phyloP scores from a whole-genome alignment of 352 stramenopile species.

The Globisporangium recalcitrans region DNA sequence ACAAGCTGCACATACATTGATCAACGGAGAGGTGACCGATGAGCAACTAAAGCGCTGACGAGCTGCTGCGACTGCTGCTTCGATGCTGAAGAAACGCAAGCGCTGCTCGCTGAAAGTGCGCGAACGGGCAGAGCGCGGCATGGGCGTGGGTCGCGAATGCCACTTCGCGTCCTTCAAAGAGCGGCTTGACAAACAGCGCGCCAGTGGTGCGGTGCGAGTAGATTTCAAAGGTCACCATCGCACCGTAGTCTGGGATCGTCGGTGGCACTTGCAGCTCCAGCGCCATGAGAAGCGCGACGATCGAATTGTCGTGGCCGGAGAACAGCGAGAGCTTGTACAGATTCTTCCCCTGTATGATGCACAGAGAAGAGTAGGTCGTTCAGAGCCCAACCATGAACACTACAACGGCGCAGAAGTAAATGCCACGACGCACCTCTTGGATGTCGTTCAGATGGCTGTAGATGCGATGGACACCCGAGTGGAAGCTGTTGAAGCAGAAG shows the following conservation, averaged over 20 bases:
- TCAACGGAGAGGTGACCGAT: no score
- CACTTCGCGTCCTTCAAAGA: constrained; percentile 49
- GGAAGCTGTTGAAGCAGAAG: constrained; percentile 62
- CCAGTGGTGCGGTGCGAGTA: constrained; percentile 35
- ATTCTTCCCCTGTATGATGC: constrained; percentile 12
- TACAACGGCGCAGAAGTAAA: constrained; percentile 1
- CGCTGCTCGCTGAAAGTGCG: constrained; percentile 44
- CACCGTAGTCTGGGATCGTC: constrained; percentile 61
- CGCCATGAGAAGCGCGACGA: constrained; percentile 63
- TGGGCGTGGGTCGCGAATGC: constrained; percentile 36
- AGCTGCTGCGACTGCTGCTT: constrained; percentile 5
- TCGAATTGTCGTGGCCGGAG: constrained; percentile 77
- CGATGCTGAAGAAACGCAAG: constrained; percentile 38
- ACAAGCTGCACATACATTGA: no score
- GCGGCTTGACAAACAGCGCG: constrained; percentile 41
- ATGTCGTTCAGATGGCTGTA: constrained; percentile 43
- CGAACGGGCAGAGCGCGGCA: constrained; percentile 46
- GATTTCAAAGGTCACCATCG: constrained; percentile 74
- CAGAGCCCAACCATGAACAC: no score
- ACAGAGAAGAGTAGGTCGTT: no score
- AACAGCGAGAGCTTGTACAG: constrained; percentile 63
- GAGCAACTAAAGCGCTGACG: constrained; percentile 15
- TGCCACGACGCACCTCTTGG: constrained; percentile 24
- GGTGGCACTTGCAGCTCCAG: constrained; percentile 49
- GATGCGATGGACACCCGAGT: constrained; percentile 46